These are phyloP conservation scores for Trametes coccinea DNA, from an alignment of 768 basidiomycete species.

Conservation along the genomic window DNA sequence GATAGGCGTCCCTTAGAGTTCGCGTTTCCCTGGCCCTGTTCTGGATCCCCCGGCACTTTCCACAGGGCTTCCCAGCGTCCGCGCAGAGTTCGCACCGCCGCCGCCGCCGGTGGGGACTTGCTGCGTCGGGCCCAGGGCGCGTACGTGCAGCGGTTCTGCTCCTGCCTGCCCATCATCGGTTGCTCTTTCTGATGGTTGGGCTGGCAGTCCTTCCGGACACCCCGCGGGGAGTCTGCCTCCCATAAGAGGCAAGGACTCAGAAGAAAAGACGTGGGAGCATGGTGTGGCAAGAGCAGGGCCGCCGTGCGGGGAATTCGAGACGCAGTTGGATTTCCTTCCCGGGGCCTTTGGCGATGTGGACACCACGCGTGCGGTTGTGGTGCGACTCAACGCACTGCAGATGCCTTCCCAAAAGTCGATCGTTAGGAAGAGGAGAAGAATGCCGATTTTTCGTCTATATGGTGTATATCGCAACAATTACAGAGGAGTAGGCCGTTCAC, in stretches of 20 bases:
- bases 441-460: neutral
- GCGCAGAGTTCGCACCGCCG: too few species aligned
- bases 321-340: neutral
- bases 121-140: too few species aligned
- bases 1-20: neutral
- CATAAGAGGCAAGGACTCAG: neutral
- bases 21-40: neutral
- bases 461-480: neutral
- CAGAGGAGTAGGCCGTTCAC: neutral
- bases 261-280: neutral
- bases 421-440: neutral
- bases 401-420: too few species aligned
- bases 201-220: neutral
- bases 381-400: too few species aligned
- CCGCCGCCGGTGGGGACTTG: too few species aligned
- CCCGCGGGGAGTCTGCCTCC: neutral
- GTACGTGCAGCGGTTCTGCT: neutral
- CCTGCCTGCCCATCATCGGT: neutral
- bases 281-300: neutral
- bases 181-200: neutral
- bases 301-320: neutral
- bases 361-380: neutral
- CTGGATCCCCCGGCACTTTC: neutral
- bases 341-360: neutral
- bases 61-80: too few species aligned